Conservation (phyloP, 1,139 yeast genomes). For the Candida albicans region DNA sequence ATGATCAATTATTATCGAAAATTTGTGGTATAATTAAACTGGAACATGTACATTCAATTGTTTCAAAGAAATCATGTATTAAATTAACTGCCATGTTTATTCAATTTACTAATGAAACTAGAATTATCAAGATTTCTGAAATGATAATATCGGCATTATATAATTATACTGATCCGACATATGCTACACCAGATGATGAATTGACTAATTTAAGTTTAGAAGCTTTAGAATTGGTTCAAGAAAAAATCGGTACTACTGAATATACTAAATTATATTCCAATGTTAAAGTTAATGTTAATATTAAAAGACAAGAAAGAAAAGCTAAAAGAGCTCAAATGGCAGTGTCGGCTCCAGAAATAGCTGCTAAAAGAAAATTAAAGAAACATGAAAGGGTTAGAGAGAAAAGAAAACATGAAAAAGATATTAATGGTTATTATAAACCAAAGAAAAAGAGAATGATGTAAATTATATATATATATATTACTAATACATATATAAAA, state of each 20-base stretch:
- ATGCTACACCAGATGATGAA: slow-evolving; percentile 45
- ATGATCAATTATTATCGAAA: slow-evolving; percentile 64
- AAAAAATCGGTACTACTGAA: slow-evolving; percentile 69
- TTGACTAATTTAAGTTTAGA: slow-evolving; percentile 63
- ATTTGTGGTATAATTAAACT: slow-evolving; percentile 65
- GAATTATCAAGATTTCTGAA: slow-evolving; percentile 41
- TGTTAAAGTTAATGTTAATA: slow-evolving; percentile 59
- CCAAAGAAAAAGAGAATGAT: slow-evolving; percentile 50
- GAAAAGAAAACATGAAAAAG: slow-evolving; percentile 71
- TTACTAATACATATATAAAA: background rate
- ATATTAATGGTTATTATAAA: slow-evolving; percentile 74
- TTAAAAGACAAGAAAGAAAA: slow-evolving; percentile 73
- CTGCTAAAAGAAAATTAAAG: slow-evolving; percentile 73
- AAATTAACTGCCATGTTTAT: slow-evolving; percentile 58
- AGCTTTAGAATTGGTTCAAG: slow-evolving; percentile 66
- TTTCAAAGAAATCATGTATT: slow-evolving; percentile 66
- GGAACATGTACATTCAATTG: slow-evolving; percentile 51
- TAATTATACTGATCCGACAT: slow-evolving; percentile 48
- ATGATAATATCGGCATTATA: slow-evolving; percentile 61
- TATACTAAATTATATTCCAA: slow-evolving; percentile 64
- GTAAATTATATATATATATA: background rate
- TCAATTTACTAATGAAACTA: slow-evolving; percentile 47
- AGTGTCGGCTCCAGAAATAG: slow-evolving; percentile 74
- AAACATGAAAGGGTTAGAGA: slow-evolving; percentile 77
- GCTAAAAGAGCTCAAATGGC: slow-evolving; percentile 77